Evolutionary conservation across 768 basidiomycete species (phyloP), one percentile per base, ranked within the genome.

Genomic region (Cubamyces sp.): DNA sequence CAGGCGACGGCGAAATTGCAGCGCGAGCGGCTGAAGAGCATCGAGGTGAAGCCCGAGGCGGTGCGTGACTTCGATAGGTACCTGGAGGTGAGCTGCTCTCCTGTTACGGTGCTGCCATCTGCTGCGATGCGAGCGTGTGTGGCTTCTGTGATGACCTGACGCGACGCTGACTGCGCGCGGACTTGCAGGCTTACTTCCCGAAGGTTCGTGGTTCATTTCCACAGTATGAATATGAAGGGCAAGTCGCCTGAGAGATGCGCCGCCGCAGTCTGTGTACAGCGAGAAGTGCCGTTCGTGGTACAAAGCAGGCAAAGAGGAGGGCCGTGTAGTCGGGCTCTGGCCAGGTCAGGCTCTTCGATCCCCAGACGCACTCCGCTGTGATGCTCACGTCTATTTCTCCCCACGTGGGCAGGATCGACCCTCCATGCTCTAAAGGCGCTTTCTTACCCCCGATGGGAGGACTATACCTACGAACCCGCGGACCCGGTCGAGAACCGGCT

Each of bases 251-350:
- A 34, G 34, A 5, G 34, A 34, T 34, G 34, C 34, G 34, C 34
- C 34, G 9, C 21, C 9, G 8, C 55, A 86, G 83, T 86, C 84
- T 4, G 84, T 87, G 2, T 87, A 82, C 69, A 78, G 80, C 23
- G 77, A 79, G 50, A 82, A 81, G 64, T 87, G 85, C 65, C 75
- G 79, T 8, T 83, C 84, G 28, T 88, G 87, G 85, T 87, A 86
- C 65, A 86, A 86, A 66, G 76, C 72, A 23, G 84, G 84, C 6
- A 80, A 79, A 64, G 81, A 81, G 60, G 82, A 83, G 68, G 85
- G 86, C 3, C 77, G 82, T 3, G 75, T 87, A 9, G 78, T 79
- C n/a, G 84, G 78, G 0, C 73, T 87, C 9, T 87, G 83, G 84
- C 86, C 86, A 16, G 83, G 83, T 82, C 66, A 25, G 75, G 51